phyloP scores from a whole-genome alignment of 129 eudicot genomes.

The Deinandra increscens region DNA sequence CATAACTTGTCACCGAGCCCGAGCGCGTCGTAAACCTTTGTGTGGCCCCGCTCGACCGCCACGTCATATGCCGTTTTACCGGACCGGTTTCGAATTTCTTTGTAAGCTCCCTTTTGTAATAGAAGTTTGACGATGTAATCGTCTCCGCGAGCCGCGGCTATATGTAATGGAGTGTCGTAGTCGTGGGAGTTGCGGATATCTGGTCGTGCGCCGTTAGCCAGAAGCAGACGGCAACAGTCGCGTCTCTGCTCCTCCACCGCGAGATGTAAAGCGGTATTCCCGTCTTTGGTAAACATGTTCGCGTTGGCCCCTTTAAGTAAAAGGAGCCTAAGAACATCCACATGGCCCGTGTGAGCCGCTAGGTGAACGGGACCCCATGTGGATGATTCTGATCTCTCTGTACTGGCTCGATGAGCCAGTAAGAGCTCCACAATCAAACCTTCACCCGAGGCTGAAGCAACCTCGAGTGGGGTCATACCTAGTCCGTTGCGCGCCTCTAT shows the following conservation, averaged over 20 bases:
- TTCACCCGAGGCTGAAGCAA: slow-evolving; percentile 61
- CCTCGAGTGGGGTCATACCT: slow-evolving; percentile 65
- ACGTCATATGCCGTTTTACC: slow-evolving; percentile 76
- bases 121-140: slow-evolving; percentile 69
- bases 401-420: slow-evolving; percentile 51
- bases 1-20: slow-evolving; percentile 61
- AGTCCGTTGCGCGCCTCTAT: slow-evolving; percentile 47
- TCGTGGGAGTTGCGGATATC: slow-evolving; percentile 40
- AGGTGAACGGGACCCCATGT: slow-evolving; percentile 67
- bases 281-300: slow-evolving; percentile 54
- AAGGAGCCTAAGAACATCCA: slow-evolving; percentile 59
- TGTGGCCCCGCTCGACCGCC: slow-evolving; percentile 70
- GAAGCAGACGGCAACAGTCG: slow-evolving; percentile 54
- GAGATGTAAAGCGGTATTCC: slow-evolving; percentile 63
- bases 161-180: slow-evolving; percentile 64
- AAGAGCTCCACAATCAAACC: slow-evolving; percentile 65
- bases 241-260: slow-evolving; percentile 66
- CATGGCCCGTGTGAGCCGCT: slow-evolving; percentile 58
- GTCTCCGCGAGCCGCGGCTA: slow-evolving; percentile 62
- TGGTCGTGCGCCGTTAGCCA: slow-evolving; percentile 41
- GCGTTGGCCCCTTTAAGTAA: slow-evolving; percentile 49
- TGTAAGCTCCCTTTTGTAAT: slow-evolving; percentile 67
- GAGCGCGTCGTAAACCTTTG: slow-evolving; percentile 52
- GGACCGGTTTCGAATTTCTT: slow-evolving; percentile 50
- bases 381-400: slow-evolving; percentile 49